Evolutionary conservation across 768 basidiomycete species (phyloP), one percentile per base, ranked within the genome.

Genomic region (Nidularia pulvinata): DNA sequence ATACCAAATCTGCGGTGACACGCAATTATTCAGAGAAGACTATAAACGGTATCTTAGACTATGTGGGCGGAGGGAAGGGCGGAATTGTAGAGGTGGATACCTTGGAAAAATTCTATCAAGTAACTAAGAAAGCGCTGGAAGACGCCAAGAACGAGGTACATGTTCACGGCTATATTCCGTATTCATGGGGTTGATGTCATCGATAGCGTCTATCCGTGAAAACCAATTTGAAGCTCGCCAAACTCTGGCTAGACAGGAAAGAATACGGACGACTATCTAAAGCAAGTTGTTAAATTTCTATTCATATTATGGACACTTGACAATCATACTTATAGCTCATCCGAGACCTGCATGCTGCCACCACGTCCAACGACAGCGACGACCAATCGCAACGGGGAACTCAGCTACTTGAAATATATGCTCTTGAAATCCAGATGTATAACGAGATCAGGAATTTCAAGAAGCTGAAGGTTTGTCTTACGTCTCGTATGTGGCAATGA

Each of bases 361-460:
- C 89, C 5, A 75, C 75, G 22, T 72, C 72, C 22, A 81, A 76
- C 50, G 88, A 90, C 45, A 85, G 78, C 42, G 92, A 83, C 50
- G 89, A 91, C 60, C 88, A 92, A 64, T 96, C 96, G 45, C 95
- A 97, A 67, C 87, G 91, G 49, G 95, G 95, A 10, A 97, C 96
- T 1, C 88, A 97, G 57, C 79, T 98, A 7, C 81, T 98, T 30
- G 97, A 99, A 71, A 94, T 98, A 37, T 98, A 98, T 62, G 96
- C 97, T 1, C 85, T 98, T 42, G 97, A 99, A 69, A 99, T 99
- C 53, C 95, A 98, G 67, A 99, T 99, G 97, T 95, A 98, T 74
- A 95, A 95, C 60, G 95, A 98, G 71, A 91, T 88, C 59, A 85
- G 90, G 60, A 97, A 99, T 64, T 89, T 88, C 74, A 95, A 95